Base-by-base conservation (phyloP, 345 rosid species). In the Lepidium aucheri region DNA sequence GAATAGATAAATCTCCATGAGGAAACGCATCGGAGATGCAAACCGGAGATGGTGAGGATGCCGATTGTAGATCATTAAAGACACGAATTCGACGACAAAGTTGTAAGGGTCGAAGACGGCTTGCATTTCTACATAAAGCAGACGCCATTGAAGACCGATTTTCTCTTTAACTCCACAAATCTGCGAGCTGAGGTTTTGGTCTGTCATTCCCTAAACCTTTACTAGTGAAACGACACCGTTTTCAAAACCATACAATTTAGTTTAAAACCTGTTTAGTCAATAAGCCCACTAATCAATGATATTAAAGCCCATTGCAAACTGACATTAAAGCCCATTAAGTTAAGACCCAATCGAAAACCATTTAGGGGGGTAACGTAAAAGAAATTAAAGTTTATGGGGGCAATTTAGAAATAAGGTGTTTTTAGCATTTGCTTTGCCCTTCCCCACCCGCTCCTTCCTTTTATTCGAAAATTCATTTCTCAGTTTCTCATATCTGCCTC, bases 381-480 rank as follows among this genome's bases (percentile, higher is more conserved):
- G n/a, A 3, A 60, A 24, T 22, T 0, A 63, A 22, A 36, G 32
- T 9, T 15, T 2, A 14, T 4, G 69, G 60, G 69, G 52, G 16
- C 26, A 32, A 6, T 36, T 3, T 10, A 24, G 50, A 64, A 64
- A 64, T 50, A 38, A 4, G 15, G 26, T 20, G 56, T 47, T 14
- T 32, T 44, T 28, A 15, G 34, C 10, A 43, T 28, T 42, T 26
- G 53, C 44, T 24, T 42, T 53, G 32, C 51, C 26, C 52, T 35
- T 38, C 55, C 63, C 59, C 81, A 85, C 91, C 89, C 91, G 95
- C 95, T 84, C 72, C 86, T 82, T 78, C 79, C 41, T 38, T 46
- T 20, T 82, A 82, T 84, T 85, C 90, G 84, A 85, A 88, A 49
- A 40, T 38, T 38, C 45, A 47, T 8, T 51, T 10, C 22, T 24